Evolutionary conservation across 495 filamentous ascomycete species (phyloP).

Genomic region (Gamarada debralockiae): DNA sequence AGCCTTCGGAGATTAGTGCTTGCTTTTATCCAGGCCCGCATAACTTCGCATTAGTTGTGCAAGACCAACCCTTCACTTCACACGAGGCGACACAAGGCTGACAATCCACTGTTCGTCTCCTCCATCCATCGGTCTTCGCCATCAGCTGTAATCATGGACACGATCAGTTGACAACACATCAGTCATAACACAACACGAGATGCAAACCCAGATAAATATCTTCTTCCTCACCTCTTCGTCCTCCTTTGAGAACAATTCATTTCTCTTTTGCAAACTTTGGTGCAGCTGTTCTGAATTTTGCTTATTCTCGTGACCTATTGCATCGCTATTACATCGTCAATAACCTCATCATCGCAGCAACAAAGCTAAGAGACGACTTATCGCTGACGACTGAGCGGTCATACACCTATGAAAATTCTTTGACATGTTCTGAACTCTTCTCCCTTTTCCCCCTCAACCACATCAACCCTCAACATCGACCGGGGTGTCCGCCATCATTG

Average conservation of each 20-base stretch:
- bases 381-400: too few relatives aligned
- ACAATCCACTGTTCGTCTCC: not conserved
- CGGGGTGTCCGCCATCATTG: not conserved
- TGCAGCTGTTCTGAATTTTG: too few relatives aligned
- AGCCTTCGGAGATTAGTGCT: not conserved
- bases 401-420: too few relatives aligned
- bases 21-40: not conserved
- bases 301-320: not conserved
- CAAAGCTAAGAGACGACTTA: too few relatives aligned
- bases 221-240: too few relatives aligned
- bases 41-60: not conserved
- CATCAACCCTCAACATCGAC: not conserved
- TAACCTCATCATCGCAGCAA: not conserved
- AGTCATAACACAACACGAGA: not conserved
- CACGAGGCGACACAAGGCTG: not conserved
- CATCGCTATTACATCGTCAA: too few relatives aligned
- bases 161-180: not conserved
- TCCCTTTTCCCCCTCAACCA: not conserved
- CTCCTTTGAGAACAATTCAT: too few relatives aligned
- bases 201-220: not conserved
- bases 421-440: not conserved
- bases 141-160: not conserved
- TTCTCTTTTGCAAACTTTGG: too few relatives aligned
- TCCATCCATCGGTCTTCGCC: not conserved
- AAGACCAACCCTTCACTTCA: not conserved